Conservation (phyloP, 2,329 filamentous ascomycete species). For the Didymella pinodella region DNA sequence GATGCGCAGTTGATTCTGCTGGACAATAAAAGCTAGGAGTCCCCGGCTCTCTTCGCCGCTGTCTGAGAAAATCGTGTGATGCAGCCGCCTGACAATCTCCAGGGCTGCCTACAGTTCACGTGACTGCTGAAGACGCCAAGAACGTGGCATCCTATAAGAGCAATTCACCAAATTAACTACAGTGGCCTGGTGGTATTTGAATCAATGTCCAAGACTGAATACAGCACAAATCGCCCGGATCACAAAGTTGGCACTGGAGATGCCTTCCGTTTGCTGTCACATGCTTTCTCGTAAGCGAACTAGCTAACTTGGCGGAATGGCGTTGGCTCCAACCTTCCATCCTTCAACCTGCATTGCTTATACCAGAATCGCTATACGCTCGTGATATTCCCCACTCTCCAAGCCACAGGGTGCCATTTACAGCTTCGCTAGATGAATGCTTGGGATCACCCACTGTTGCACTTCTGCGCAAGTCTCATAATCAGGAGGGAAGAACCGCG, state of each 20-base stretch:
- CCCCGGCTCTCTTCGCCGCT: background rate
- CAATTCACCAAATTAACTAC: background rate
- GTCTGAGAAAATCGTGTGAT: background rate
- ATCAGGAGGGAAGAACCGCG: conserved; percentile 48
- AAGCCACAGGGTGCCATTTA: background rate
- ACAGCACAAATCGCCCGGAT: background rate
- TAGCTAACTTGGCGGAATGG: background rate
- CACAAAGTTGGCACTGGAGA: background rate
- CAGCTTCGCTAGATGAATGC: conserved; percentile 34
- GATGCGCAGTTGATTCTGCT: background rate
- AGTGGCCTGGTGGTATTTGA: background rate
- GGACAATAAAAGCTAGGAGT: background rate
- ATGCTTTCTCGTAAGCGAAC: background rate
- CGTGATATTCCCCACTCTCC: background rate
- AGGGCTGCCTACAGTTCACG: background rate
- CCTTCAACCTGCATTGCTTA: background rate
- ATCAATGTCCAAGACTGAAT: background rate
- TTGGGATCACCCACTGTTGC: conserved; percentile 37
- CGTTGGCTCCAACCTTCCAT: background rate
- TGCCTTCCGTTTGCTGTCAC: background rate
- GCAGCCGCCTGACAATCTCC: background rate
- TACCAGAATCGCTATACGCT: background rate
- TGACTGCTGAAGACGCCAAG: background rate
- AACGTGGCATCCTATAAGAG: background rate
- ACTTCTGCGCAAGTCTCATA: conserved; percentile 37